phyloP scores from a whole-genome alignment of 1,284 basidiomycete species.

The Cryptococcus hybrid region DNA sequence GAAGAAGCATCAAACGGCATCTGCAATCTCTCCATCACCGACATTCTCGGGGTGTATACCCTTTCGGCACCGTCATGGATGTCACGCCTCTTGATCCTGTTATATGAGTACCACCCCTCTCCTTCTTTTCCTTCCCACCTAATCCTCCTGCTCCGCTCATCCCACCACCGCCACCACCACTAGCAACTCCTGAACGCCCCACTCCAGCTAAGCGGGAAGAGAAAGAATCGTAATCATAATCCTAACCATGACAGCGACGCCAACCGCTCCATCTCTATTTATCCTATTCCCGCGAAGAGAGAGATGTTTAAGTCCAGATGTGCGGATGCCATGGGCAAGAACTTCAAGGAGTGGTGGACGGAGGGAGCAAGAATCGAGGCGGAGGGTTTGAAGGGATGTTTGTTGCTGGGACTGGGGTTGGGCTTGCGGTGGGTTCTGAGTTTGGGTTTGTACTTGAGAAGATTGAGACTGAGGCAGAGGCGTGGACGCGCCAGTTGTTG shows the following conservation, averaged over 20 bases:
- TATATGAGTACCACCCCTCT: no score
- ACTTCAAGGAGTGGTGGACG: not conserved
- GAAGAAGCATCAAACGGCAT: not conserved
- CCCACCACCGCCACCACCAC: no score
- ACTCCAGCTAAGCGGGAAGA: no score
- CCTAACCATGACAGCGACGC: constrained; percentile 93
- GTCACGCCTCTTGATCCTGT: constrained; percentile 69
- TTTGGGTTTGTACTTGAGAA: no score
- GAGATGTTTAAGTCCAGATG: constrained; percentile 77
- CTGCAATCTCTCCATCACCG: not conserved
- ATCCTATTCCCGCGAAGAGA: constrained; percentile 85
- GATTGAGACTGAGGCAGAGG: no score
- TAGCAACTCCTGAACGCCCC: no score
- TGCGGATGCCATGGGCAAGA: constrained; percentile 73
- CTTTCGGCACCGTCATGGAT: constrained; percentile 58
- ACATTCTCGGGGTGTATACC: constrained; percentile 36
- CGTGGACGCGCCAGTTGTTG: no score
- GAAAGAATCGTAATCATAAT: constrained; percentile 56
- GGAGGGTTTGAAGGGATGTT: not conserved
- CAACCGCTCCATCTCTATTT: constrained; percentile 74
- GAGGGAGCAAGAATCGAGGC: not conserved
- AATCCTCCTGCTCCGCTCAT: no score
- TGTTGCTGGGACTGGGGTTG: not conserved
- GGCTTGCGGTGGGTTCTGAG: no score
- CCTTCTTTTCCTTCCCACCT: no score